phyloP scores from a whole-genome alignment of 2,329 filamentous ascomycete species.

The Aspergillus ochraceoroseus region DNA sequence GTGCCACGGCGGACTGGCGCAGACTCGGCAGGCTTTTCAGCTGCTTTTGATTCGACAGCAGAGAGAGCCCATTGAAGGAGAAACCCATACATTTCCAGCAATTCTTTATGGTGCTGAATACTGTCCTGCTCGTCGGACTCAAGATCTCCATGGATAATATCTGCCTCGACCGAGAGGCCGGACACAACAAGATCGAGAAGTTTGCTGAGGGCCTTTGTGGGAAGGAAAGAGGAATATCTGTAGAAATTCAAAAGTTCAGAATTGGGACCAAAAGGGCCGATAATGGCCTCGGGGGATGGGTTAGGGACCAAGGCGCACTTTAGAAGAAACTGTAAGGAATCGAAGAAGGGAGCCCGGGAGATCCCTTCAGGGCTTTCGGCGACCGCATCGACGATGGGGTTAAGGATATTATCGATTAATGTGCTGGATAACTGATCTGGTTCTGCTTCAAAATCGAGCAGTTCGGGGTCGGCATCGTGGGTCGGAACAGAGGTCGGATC shows the following conservation, averaged over 20 bases:
- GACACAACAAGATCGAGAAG: slow-evolving; percentile 86
- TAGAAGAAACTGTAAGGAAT: slow-evolving; percentile 90
- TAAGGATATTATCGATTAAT: slow-evolving; percentile 77
- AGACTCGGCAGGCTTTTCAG: slow-evolving; percentile 74
- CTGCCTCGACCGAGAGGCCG: slow-evolving; percentile 77
- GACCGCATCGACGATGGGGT: slow-evolving; percentile 87
- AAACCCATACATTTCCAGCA: slow-evolving; percentile 91
- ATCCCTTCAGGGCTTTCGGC: slow-evolving; percentile 89
- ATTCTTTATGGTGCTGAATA: slow-evolving; percentile 77
- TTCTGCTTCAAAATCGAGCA: slow-evolving; percentile 89
- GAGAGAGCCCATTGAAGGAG: slow-evolving; percentile 92
- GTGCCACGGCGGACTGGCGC: slow-evolving; percentile 69
- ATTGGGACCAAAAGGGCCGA: slow-evolving; percentile 46
- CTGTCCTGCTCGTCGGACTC: slow-evolving; percentile 89
- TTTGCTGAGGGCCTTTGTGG: slow-evolving; percentile 80
- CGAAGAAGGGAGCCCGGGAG: slow-evolving; percentile 70
- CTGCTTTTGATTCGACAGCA: slow-evolving; percentile 87
- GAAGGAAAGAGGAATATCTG: slow-evolving; percentile 77
- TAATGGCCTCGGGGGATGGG: slow-evolving; percentile 25
- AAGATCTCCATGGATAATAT: slow-evolving; percentile 77
- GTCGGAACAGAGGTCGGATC: slow-evolving; percentile 79
- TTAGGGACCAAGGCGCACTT: slow-evolving; percentile 72
- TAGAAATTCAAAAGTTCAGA: slow-evolving; percentile 60
- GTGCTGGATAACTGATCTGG: slow-evolving; percentile 73
- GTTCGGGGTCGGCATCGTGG: slow-evolving; percentile 73